Base-by-base conservation (phyloP, 371 early-diverging fungal genomes). In the Dentiscutata heterogama region DNA sequence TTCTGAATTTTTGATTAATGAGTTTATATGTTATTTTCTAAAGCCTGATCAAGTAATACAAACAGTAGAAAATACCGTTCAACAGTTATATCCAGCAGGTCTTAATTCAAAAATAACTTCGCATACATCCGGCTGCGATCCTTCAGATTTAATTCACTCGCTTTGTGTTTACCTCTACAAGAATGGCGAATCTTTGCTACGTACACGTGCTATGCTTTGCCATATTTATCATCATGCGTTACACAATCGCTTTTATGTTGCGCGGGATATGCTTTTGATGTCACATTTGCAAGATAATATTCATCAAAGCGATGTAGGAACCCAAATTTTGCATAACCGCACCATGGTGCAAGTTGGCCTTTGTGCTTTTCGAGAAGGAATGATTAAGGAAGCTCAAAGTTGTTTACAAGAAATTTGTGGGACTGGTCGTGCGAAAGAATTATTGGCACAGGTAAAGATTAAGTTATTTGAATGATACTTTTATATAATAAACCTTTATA, bases 141-240 rank as follows among this genome's bases (percentile, higher is more conserved):
- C 93, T 42, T 86, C 88, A 58, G 91, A 87, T 29, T 87, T 95
- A 75, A 92, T 97, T 83, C 92, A 94, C 81, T 83, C 89, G 31
- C 92, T 98, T 83, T 97, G 98, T 90, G 90, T 93, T 61, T 91
- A 91, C 84, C 90, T 98, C 67, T 99, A 99, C 91, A 93, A 95
- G 86, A 93, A 98, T 80, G 89, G 86, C 71, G 90, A 90, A 54
- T 94, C 97, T 73, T 92, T 96, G 51, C 91, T 95, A 86, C 96
- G 99, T 81, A 95, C 97, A 5, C 95, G 98, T 76, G 97, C 99
- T 70, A 95, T 98, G 90, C 94, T 99, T 78, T 97, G 96, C 91
- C 99, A 99, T 85, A 96, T 98, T 83, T 99, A 96, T 87, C 94
- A 96, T 88, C 96, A 95, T 82, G 99, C 99, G 50, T 94, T 99